Evolutionary conservation across 2,329 filamentous ascomycete genomes (phyloP).

Genomic region (Arthroderma sp.): DNA sequence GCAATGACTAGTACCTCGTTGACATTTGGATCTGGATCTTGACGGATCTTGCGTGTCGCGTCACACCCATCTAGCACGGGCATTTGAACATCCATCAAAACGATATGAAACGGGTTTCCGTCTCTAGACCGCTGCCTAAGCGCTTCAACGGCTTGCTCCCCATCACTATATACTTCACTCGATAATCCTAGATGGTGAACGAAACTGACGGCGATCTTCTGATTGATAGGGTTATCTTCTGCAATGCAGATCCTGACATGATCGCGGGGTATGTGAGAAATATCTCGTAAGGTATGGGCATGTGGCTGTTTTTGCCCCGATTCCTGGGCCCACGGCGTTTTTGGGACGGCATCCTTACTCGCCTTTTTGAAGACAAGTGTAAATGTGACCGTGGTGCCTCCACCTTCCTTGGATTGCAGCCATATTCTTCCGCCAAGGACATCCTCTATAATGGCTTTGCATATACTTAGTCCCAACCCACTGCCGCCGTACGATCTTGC

Average conservation of each 20-base stretch:
- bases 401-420: constrained; percentile 61
- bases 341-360: constrained; percentile 44
- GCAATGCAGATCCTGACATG: constrained; percentile 82
- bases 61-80: constrained; percentile 86
- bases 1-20: constrained; percentile 83
- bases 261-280: constrained; percentile 62
- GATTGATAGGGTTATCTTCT: constrained; percentile 90
- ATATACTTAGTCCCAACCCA: constrained; percentile 81
- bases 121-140: constrained; percentile 60
- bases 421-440: constrained; percentile 81
- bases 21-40: constrained; percentile 63
- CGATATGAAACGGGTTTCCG: constrained; percentile 70
- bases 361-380: constrained; percentile 78
- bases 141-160: constrained; percentile 74
- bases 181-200: constrained; percentile 74
- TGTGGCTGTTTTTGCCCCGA: constrained; percentile 29
- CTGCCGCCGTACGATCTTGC: constrained; percentile 86
- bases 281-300: constrained; percentile 46
- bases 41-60: constrained; percentile 70
- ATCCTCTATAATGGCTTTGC: constrained; percentile 84
- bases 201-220: constrained; percentile 86
- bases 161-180: constrained; percentile 83
- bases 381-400: constrained; percentile 56
- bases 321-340: constrained; percentile 44
- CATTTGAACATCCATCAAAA: constrained; percentile 97